Evolutionary conservation across 768 basidiomycete genomes (phyloP), one percentile per base, ranked within the genome.

Genomic region (Panus rudis): DNA sequence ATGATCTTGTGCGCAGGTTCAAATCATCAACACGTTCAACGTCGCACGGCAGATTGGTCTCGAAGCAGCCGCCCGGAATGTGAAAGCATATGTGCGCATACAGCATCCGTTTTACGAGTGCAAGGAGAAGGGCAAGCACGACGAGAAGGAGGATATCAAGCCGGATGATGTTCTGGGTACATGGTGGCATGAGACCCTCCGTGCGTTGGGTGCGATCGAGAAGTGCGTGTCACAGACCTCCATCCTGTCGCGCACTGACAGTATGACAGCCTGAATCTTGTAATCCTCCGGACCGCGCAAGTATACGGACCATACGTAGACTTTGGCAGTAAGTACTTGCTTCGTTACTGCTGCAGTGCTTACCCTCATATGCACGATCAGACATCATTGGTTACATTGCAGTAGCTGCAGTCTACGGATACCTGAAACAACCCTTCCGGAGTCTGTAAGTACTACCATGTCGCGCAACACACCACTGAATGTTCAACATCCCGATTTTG

Each of bases 171-270:
- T 78, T 5, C 63, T 80, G 46, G 89, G 90, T 14, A 77, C 68
- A 14, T 92, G 90, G 90, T 92, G 88, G 86, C 90, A 92, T 52
- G 90, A 92, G 66, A 78, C 84, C 1, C 66, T 86, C 20, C 75
- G 89, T 25, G 76, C 76, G 58, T 59, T 92, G 47, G 85, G 81
- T 17, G 77, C 79, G 4, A 86, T 91, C 43, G 69, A 78, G 48
- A 75, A 78, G 88, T 89, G 54, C 32, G 57, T 50, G 6, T 17
- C 12, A 11, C 20, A 10, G 32, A 35, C 45, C 41, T 14, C 42
- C 34, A 41, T 37, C 37, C 39, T 11, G 46, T 24, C 17, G 39
- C 16, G 31, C 28, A 35, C 37, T 48, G 24, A 46, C 16, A 33
- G 24, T 45, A 13, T 41, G 24, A 48, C 46, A 91, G 88, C 41